Evolutionary conservation across 495 filamentous ascomycete genomes (phyloP).

Genomic region (Podospora appendiculata): DNA sequence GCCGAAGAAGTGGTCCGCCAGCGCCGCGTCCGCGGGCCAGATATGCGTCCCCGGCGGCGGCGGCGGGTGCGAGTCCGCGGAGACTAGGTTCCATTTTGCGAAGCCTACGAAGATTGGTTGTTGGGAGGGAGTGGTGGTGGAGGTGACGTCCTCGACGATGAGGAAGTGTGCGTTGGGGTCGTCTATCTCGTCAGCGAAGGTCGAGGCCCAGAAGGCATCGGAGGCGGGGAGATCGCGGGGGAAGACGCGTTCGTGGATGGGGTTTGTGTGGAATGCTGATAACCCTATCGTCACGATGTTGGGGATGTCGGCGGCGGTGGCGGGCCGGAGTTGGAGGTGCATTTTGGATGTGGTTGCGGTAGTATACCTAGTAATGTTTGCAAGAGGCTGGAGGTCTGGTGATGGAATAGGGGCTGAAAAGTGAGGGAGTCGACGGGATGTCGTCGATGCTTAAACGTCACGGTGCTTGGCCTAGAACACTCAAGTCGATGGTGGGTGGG

Average conservation of each 20-base stretch:
- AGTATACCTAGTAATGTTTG: too few species aligned
- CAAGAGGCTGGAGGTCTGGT: too few species aligned
- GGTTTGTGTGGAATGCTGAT: slow-evolving; percentile 12
- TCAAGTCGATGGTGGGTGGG: too few species aligned
- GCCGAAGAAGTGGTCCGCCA: slow-evolving; percentile 9
- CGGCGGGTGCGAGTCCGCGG: too few species aligned
- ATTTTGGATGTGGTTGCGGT: not conserved
- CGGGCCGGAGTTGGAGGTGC: slow-evolving; percentile 3
- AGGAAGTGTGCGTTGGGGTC: not conserved
- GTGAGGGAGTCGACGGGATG: too few species aligned
- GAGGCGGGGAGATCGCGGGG: not conserved
- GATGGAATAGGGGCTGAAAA: not conserved
- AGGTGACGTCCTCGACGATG: not conserved
- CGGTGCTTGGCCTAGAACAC: too few species aligned
- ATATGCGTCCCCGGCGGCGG: too few species aligned
- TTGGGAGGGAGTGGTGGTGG: not conserved
- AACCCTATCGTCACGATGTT: slow-evolving; percentile 10
- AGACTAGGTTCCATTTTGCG: not conserved
- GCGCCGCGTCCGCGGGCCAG: not conserved
- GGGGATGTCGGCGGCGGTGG: not conserved
- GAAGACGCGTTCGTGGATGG: slow-evolving; percentile 5
- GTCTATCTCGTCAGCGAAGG: not conserved
- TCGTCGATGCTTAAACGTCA: too few species aligned
- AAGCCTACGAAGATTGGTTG: not conserved
- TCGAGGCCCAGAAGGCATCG: not conserved